These are phyloP conservation scores for Tuber microsphaerosporum DNA, from an alignment of 495 filamentous ascomycete genomes.

Conservation along the genomic window DNA sequence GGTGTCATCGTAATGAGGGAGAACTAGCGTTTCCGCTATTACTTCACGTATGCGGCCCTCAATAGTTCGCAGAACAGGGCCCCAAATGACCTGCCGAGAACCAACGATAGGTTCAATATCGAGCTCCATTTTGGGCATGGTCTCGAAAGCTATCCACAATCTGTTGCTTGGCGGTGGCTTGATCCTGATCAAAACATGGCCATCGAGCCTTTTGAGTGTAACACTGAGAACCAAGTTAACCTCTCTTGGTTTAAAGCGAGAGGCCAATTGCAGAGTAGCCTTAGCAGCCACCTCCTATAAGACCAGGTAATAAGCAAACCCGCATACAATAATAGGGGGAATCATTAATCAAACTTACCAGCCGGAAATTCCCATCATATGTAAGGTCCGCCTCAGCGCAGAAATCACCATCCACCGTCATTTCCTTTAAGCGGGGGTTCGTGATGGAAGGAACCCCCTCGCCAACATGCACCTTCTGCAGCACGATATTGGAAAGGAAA, in stretches of 20 bases:
- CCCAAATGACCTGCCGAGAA: slow-evolving; percentile 88
- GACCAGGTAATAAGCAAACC: slow-evolving; percentile 12
- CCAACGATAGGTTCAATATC: slow-evolving; percentile 91
- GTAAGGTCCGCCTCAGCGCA: slow-evolving; percentile 76
- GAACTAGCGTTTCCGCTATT: slow-evolving; percentile 82
- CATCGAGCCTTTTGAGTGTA: slow-evolving; percentile 75
- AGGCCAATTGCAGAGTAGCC: slow-evolving; percentile 80
- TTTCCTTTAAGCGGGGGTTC: slow-evolving; percentile 78
- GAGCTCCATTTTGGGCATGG: slow-evolving; percentile 85
- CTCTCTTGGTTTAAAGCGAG: slow-evolving; percentile 80
- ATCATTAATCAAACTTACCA: slow-evolving; percentile 42
- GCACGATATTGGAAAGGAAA: slow-evolving; percentile 71
- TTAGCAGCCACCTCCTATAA: slow-evolving; percentile 70
- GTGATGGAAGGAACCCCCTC: slow-evolving; percentile 81
- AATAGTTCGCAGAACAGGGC: slow-evolving; percentile 81
- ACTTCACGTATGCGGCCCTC: slow-evolving; percentile 91
- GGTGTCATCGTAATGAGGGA: slow-evolving; percentile 90
- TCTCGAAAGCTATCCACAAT: slow-evolving; percentile 87
- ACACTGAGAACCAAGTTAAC: slow-evolving; percentile 83
- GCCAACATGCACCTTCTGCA: slow-evolving; percentile 79
- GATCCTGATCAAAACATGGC: slow-evolving; percentile 73
- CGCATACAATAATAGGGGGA: neutral
- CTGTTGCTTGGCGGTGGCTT: slow-evolving; percentile 95
- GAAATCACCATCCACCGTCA: slow-evolving; percentile 85
- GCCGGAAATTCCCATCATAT: slow-evolving; percentile 79